Evolutionary conservation across 352 stramenopile genomes (phyloP).

Genomic region (Peronospora tabacina): DNA sequence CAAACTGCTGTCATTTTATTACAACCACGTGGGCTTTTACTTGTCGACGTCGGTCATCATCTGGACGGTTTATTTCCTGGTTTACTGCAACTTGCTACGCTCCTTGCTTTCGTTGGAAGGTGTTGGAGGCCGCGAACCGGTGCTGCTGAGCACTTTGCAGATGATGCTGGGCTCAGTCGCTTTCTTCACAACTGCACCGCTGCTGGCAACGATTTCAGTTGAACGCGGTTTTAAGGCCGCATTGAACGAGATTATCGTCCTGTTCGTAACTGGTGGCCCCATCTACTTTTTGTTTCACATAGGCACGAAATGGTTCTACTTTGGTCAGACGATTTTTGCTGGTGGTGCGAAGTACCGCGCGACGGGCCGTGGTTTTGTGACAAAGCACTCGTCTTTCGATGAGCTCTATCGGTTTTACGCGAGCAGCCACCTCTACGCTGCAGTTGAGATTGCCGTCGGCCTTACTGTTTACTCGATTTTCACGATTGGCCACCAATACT

Average conservation of each 20-base stretch:
- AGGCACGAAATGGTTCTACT: conserved; percentile 98
- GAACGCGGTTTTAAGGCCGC: conserved; percentile 96
- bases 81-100: conserved; percentile 94
- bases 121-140: conserved; percentile 88
- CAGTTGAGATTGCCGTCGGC: conserved; percentile 86
- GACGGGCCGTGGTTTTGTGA: conserved; percentile 97
- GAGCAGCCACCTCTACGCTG: conserved; percentile 95
- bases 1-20: conserved; percentile 98
- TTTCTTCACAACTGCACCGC: conserved; percentile 95
- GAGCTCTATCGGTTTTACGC: conserved; percentile 98
- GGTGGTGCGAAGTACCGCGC: conserved; percentile 97
- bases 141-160: conserved; percentile 92
- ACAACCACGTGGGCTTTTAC: conserved; percentile 98
- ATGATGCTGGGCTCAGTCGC: conserved; percentile 94
- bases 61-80: conserved; percentile 94
- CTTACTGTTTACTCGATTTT: conserved; percentile 93
- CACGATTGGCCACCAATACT: conserved; percentile 93
- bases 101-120: conserved; percentile 90
- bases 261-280: conserved; percentile 94
- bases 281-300: conserved; percentile 99
- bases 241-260: conserved; percentile 89
- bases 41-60: conserved; percentile 97
- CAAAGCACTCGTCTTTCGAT: conserved; percentile 96
- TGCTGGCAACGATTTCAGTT: conserved; percentile 96
- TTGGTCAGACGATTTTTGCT: conserved; percentile 97